Conservation (phyloP, 176 grass and related monocot species). For the Carex myosuroides region DNA sequence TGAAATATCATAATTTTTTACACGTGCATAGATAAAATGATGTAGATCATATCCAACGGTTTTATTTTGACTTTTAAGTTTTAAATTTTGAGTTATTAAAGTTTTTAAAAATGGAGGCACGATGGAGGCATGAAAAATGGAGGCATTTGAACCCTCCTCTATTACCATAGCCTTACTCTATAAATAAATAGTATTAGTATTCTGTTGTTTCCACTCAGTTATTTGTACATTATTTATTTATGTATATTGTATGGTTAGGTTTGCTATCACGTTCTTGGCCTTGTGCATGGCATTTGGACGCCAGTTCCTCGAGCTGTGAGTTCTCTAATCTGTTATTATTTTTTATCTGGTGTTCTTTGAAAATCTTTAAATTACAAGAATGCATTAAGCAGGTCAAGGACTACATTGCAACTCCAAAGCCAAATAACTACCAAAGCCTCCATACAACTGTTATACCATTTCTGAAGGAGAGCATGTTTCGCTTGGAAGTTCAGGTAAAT, state of each 20-base stretch:
- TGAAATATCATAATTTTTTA: too few relatives aligned
- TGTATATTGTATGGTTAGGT: conserved; percentile 50
- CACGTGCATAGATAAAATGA: too few relatives aligned
- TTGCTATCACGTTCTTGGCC: conserved; percentile 95
- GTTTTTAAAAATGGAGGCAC: too few relatives aligned
- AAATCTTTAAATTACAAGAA: background rate
- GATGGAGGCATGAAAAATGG: too few relatives aligned
- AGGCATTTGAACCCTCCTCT: too few relatives aligned
- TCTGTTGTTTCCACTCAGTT: background rate
- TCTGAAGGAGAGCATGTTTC: conserved; percentile 97
- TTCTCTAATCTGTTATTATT: conserved; percentile 25
- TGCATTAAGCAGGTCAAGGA: conserved; percentile 68
- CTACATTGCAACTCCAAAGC: conserved; percentile 98
- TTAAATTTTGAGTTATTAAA: too few relatives aligned
- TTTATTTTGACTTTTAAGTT: too few relatives aligned
- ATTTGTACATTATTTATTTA: conserved; percentile 21
- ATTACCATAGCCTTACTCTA: background rate
- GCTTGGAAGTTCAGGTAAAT: conserved; percentile 75
- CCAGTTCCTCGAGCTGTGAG: conserved; percentile 95
- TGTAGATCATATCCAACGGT: too few relatives aligned
- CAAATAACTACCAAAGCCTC: conserved; percentile 93
- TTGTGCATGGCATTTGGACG: conserved; percentile 98
- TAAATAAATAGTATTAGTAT: conserved; percentile 3
- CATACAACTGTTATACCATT: conserved; percentile 97
- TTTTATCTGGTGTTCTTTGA: conserved; percentile 13